These are phyloP conservation scores for Ceratocystiopsis minuta DNA, from an alignment of 2,329 filamentous ascomycete species.

Conservation along the genomic window DNA sequence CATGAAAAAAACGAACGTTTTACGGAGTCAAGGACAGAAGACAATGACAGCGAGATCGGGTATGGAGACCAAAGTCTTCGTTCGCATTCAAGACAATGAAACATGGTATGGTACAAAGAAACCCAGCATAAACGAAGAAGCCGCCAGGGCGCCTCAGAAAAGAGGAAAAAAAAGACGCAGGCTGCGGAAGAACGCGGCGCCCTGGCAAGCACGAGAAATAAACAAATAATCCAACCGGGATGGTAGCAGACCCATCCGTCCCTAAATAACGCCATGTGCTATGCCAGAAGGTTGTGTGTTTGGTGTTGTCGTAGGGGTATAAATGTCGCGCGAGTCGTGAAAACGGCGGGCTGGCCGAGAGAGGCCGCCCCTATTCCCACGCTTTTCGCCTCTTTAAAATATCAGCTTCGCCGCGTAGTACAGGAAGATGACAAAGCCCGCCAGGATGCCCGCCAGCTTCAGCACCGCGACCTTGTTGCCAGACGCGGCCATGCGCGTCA, in stretches of 20 bases:
- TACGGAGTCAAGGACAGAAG: no score
- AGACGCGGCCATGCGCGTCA: constrained; percentile 77
- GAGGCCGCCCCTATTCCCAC: no score
- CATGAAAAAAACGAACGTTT: no score
- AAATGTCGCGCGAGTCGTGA: background rate
- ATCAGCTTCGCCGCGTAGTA: constrained; percentile 55
- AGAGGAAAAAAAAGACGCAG: no score
- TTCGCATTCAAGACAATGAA: no score
- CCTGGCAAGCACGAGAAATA: background rate
- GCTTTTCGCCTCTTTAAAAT: constrained; percentile 23
- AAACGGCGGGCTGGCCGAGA: no score
- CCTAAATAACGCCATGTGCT: constrained; percentile 7
- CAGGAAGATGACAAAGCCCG: constrained; percentile 52
- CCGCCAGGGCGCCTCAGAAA: no score
- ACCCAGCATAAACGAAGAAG: no score
- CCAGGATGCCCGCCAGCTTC: constrained; percentile 71
- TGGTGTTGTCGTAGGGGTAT: background rate
- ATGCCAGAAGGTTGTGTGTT: constrained; percentile 1
- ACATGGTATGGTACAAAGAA: no score
- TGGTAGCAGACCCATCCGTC: background rate
- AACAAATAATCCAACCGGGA: background rate
- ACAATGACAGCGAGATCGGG: no score
- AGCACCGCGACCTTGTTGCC: constrained; percentile 85
- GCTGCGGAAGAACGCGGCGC: no score
- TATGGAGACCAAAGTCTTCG: no score